Base-by-base conservation (phyloP, 305 asterid genomes). In the Plantago coronopus region DNA sequence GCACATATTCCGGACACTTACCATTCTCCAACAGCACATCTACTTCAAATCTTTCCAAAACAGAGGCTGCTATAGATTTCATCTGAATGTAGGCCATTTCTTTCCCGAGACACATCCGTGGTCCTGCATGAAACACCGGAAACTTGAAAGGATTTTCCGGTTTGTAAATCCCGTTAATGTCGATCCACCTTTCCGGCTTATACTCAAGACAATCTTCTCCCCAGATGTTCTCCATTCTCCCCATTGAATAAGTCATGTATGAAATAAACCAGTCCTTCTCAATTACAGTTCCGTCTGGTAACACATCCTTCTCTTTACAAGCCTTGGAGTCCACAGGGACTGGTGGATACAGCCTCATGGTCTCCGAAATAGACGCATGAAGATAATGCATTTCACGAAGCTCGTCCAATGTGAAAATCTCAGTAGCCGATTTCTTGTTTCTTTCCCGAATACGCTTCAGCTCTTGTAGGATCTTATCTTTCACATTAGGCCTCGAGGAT, bases 1-100 rank as follows among this genome's bases (percentile, higher is more conserved):
- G 55, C 75, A 84, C 29, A 71, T 68, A 64, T 61, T 82, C 75
- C 48, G 97, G 97, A 42, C 66, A 57, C 50, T 72, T 75, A 0
- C 73, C 94, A 46, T 79, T 77, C 72, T 82, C 88, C 78, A 77
- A 0, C 80, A 74, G 27, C 68, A 78, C 83, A 23, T 74, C 71
- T 15, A 89, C 4, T 27, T 48, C 45, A 76, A 84, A 87, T 68
- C 81, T 87, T 59, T 84, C 91, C 71, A 89, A 45, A 54, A 89
- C 86, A 53, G 83, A 70, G 40, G 95, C 94, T 11, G 81, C 91
- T 40, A 89, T 84, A 48, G 83, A 81, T 61, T 89, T 89, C 97
- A 89, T 89, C 79, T 89, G 95, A 70, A 89, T 84, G 57, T 81
- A 84, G 3, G 95, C 95, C 97, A 89, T 78, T 9, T 89, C 97